These are phyloP conservation scores for Globisporangium nunn DNA, from an alignment of 352 stramenopile genomes.

Conservation along the genomic window DNA sequence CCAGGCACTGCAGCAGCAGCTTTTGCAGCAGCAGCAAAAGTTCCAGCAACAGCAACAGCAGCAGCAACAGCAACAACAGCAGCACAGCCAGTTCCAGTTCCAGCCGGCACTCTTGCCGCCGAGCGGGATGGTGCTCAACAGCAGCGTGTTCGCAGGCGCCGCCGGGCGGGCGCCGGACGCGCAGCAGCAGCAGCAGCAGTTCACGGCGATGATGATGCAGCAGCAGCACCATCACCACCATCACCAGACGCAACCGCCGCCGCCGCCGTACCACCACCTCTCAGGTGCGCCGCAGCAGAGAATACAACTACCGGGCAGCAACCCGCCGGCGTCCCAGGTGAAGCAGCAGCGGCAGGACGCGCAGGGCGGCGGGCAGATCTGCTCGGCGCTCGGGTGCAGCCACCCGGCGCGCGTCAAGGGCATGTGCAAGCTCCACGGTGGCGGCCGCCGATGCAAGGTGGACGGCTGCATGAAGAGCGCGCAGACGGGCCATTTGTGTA, in stretches of 20 bases:
- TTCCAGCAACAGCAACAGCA: slow-evolving; percentile 40
- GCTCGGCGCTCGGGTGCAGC: slow-evolving; percentile 71
- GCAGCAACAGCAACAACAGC: slow-evolving; percentile 31
- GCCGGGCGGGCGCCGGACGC: slow-evolving; percentile 11
- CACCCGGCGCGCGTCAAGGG: slow-evolving; percentile 72
- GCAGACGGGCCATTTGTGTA: slow-evolving; percentile 80
- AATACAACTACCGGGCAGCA: slow-evolving; percentile 23
- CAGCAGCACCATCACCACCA: slow-evolving; percentile 7
- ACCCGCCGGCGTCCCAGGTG: slow-evolving; percentile 36
- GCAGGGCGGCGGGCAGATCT: slow-evolving; percentile 48
- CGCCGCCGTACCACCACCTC: slow-evolving; percentile 12
- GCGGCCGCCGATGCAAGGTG: slow-evolving; percentile 75
- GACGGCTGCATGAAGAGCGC: slow-evolving; percentile 86
- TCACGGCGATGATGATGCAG: slow-evolving; percentile 59
- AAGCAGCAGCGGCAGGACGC: slow-evolving; percentile 54
- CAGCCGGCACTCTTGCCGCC: slow-evolving; percentile 40
- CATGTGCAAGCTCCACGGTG: slow-evolving; percentile 84
- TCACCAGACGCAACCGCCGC: slow-evolving; percentile 22
- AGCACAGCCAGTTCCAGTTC: slow-evolving; percentile 52
- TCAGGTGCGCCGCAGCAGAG: slow-evolving; percentile 26
- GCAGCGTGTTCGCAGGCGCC: slow-evolving; percentile 16
- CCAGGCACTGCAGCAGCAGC: slow-evolving; percentile 42
- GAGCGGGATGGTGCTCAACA: slow-evolving; percentile 37
- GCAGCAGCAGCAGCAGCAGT: slow-evolving; percentile 38
- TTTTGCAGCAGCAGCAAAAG: slow-evolving; percentile 47